Conservation (phyloP, 2,329 filamentous ascomycete species). For the Acephala macrosclerotiorum region DNA sequence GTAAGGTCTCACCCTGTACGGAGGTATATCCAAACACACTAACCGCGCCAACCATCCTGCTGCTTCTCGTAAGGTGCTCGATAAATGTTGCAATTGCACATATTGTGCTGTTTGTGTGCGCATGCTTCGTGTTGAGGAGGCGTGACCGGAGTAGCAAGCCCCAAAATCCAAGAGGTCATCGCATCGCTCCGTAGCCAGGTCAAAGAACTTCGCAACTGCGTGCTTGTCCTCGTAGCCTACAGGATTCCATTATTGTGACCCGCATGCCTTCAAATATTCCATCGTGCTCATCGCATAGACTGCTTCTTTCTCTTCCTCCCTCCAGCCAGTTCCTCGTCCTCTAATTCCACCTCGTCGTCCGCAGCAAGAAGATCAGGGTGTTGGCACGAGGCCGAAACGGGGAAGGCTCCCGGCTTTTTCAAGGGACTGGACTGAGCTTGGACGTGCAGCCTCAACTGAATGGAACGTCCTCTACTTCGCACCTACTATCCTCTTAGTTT, state of each 20-base stretch:
- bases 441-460: conserved; percentile 6
- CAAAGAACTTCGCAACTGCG: not conserved
- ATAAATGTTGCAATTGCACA: not conserved
- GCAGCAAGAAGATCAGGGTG: not conserved
- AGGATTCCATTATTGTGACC: not conserved
- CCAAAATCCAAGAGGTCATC: not conserved
- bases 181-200: conserved; percentile 1
- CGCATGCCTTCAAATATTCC: not conserved
- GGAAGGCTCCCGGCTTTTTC: conserved; percentile 19
- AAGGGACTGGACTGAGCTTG: not conserved
- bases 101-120: not conserved
- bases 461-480: conserved; percentile 13
- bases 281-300: not conserved
- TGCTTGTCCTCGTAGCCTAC: not conserved
- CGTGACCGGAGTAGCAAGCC: not conserved
- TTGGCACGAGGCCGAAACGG: conserved; percentile 6
- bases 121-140: not conserved
- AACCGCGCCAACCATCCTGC: not conserved
- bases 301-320: not conserved
- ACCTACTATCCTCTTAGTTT: conserved; percentile 1
- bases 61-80: conserved; percentile 1
- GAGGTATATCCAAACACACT: not conserved
- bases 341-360: not conserved
- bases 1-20: not conserved
- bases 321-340: not conserved